These are phyloP conservation scores for Amanita fuliginea DNA, from an alignment of 768 basidiomycete species.

Conservation along the genomic window DNA sequence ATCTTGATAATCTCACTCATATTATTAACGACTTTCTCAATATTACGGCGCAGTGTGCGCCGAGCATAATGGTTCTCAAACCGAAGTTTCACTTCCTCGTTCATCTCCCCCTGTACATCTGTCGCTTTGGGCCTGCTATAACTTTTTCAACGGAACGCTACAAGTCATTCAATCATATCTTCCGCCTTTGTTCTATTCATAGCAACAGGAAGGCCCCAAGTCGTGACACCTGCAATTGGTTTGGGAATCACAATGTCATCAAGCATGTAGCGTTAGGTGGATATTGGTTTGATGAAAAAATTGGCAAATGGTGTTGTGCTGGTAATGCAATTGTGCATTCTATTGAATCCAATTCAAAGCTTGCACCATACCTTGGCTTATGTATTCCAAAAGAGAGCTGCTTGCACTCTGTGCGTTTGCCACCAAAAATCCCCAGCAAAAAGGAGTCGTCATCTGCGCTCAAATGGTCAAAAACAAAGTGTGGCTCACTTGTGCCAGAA, in stretches of 20 bases:
- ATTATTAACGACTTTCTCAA: conserved; percentile 26
- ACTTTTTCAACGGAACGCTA: conserved; percentile 32
- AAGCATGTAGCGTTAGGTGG: not conserved
- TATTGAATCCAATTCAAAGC: not conserved
- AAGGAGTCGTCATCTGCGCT: not conserved
- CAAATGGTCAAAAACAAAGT: not conserved
- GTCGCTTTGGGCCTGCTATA: conserved; percentile 29
- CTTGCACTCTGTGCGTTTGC: not conserved
- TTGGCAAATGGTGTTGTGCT: not conserved
- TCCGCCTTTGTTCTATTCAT: conserved; percentile 20
- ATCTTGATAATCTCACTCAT: conserved; percentile 13
- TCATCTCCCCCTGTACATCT: conserved; percentile 25
- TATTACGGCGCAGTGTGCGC: conserved; percentile 15
- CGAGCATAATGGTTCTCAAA: conserved; percentile 27
- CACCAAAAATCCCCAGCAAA: not conserved
- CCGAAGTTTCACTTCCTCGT: conserved; percentile 31
- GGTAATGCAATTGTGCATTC: not conserved
- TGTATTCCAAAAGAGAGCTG: conserved; percentile 1
- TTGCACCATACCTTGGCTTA: not conserved
- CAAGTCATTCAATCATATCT: conserved; percentile 30
- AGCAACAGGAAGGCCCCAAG: conserved; percentile 22
- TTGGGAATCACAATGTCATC: not conserved
- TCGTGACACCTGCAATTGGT: not conserved
- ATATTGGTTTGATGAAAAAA: not conserved
- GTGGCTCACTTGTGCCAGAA: not conserved